Base-by-base conservation (phyloP, 2,329 filamentous ascomycete genomes). In the Lachnellula suecica region DNA sequence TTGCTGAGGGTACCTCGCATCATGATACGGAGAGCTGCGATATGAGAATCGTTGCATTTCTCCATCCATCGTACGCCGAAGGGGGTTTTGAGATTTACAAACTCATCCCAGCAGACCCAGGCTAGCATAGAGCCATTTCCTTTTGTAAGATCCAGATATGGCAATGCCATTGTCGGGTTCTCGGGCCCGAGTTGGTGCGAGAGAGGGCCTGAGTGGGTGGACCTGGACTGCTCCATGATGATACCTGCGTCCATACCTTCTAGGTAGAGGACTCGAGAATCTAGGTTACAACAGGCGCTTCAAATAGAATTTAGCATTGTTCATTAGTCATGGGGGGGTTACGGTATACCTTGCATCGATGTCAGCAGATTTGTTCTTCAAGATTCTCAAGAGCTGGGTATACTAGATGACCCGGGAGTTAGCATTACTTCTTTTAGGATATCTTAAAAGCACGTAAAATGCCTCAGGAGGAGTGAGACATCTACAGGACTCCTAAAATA, bases 91-190 rank as follows among this genome's bases (percentile, higher is more conserved):
- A 65, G 63, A 35, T 63, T 60, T 27, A 65, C 62, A 47, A 65
- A 65, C 51, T 65, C 63, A 46, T 65, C 63, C 62, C 63, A 65
- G 44, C 63, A 65, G 5, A 64, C 62, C 62, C 62, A 65, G 23
- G 63, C 63, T 40, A 65, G 43, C 59, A 63, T 65, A 1, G 63
- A 65, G 19, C 63, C 63, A 5, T 34, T 49, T 19, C 57, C 56
- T 34, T 25, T 41, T 13, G 37, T 61, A n/a, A n/a, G 53, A 34
- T 13, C 44, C 7, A 57, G 40, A 31, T 59, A 54, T 51, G 56
- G 56, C 9, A 56, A 25, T 22, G 55, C 59, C 9, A 58, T 38
- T 31, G 45, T 58, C 20, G 57, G 57, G 35, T 54, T 55, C 4
- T 49, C 20, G 7, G 57, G 47, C 29, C 54, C 54, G 3, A 37